Percentiles rank a stretch among this genome's conserved stretches.
Conservation (phyloP, 192 early-diverging fungal species). For the Chytriomyces sp. region DNA sequence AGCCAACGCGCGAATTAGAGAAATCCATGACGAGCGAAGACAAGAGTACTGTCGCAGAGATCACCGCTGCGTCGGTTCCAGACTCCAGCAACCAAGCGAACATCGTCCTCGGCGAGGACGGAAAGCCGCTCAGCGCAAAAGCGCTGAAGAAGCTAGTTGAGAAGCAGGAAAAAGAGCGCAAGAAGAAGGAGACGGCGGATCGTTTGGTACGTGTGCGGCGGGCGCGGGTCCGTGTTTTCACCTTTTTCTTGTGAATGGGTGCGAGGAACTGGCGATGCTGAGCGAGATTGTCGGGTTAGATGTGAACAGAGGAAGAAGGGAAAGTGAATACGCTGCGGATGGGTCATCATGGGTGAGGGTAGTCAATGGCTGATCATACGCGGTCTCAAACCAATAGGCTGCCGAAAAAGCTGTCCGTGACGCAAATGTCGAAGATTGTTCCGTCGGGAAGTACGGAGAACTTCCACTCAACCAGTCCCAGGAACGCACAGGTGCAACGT, state of each 20-base stretch:
- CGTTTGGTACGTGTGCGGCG: conserved; percentile 31
- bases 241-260: no score
- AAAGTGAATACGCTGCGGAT: no score
- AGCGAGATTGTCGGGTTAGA: no score
- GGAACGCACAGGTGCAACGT: conserved; percentile 63
- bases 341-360: neutral
- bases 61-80: neutral
- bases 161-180: conserved; percentile 82
- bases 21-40: no score
- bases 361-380: neutral
- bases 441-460: conserved; percentile 83
- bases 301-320: no score
- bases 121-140: conserved; percentile 88
- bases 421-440: conserved; percentile 68
- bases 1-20: no score
- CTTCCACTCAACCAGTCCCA: conserved; percentile 84
- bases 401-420: conserved; percentile 70
- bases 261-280: no score
- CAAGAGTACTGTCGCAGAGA: no score
- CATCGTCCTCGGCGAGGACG: conserved; percentile 69
- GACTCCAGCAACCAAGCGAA: conserved; percentile 12
- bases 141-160: conserved; percentile 93
- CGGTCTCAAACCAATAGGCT: conserved; percentile 49
- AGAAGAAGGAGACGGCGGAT: conserved; percentile 59
- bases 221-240: neutral